Evolutionary conservation across 1,284 basidiomycete genomes (phyloP).

Genomic region (Pyrrhoderma noxium): DNA sequence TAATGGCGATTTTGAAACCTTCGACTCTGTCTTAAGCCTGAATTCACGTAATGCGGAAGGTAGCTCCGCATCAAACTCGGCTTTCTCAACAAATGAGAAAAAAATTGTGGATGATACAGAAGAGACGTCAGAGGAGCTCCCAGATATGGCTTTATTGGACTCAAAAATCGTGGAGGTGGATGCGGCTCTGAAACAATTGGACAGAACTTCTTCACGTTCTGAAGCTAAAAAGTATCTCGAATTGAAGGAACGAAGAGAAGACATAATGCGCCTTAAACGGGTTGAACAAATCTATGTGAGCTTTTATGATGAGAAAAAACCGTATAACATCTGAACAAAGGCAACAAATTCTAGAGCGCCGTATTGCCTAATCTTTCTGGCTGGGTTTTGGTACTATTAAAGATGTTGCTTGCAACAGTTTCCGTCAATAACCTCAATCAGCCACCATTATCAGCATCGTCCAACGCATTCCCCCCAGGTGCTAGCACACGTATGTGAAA

Average conservation of each 20-base stretch:
- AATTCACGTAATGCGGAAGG: conserved; percentile 3
- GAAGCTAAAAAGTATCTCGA: conserved; percentile 55
- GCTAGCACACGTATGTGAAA: conserved; percentile 55
- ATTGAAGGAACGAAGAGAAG: conserved; percentile 54
- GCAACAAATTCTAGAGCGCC: conserved; percentile 47
- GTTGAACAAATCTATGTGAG: conserved; percentile 90
- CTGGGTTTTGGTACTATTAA: conserved; percentile 86
- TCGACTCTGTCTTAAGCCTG: conserved; percentile 30
- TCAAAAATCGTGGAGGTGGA: conserved; percentile 64
- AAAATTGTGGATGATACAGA: conserved; percentile 21
- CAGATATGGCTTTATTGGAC: conserved; percentile 64
- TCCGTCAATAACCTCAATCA: conserved; percentile 62
- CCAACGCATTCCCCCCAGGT: conserved; percentile 60
- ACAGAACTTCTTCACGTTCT: conserved; percentile 30
- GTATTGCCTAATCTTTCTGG: conserved; percentile 78
- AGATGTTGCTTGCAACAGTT: conserved; percentile 82
- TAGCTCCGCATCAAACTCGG: background rate
- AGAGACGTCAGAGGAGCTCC: conserved; percentile 52
- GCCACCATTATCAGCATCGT: conserved; percentile 51
- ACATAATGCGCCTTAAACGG: conserved; percentile 77
- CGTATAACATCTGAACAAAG: background rate
- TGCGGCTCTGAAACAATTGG: conserved; percentile 45
- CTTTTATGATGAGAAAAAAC: conserved; percentile 11
- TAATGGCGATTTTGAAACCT: conserved; percentile 45
- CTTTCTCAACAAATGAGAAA: conserved; percentile 9